Base-by-base conservation (phyloP, 306 rosid genomes). In the Vicia sativa region DNA sequence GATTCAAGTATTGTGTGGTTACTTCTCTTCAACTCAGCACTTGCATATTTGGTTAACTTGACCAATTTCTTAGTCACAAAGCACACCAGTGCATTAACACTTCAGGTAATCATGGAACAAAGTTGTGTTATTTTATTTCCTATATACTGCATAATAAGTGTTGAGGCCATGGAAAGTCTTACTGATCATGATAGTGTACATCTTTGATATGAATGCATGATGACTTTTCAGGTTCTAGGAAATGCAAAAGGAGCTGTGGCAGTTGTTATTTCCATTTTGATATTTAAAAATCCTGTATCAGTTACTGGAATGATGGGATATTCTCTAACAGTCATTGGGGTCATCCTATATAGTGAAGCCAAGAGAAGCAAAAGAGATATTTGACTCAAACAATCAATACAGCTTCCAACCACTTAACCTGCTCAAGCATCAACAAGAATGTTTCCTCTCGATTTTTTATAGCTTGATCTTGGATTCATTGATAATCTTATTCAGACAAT, bases 191-290 rank as follows among this genome's bases (percentile, higher is more conserved):
- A 48, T 23, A 28, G 6, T 55, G 14, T 49, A 58, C 41, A 49
- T 63, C 25, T 6, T 29, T 57, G 44, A 71, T 78, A 26, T 61
- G 48, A 60, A 35, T 8, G 13, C 16, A 45, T 38, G 13, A 56
- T 21, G 58, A 21, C 26, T 48, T 43, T 62, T 12, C 82, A 82
- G 92, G 89, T 87, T 9, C 72, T 85, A 39, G 90, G 95, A 69
- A 82, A 87, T 74, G 92, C 89, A 28, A 87, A 84, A 65, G 89
- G 89, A 10, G 89, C 87, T 4, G 87, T 84, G 57, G 89, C 88
- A 28, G 95, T 87, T 38, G 88, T 85, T 29, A 71, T 87, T 59
- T 87, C 95, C 23, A 79, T 87, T 50, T 66, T 85, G 82, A 81
- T 85, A 26, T 87, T 85, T 23, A 68, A 74, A 54, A 87, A 87